Conservation (phyloP, 176 grass and related monocot species). For the Hordeum marinum region DNA sequence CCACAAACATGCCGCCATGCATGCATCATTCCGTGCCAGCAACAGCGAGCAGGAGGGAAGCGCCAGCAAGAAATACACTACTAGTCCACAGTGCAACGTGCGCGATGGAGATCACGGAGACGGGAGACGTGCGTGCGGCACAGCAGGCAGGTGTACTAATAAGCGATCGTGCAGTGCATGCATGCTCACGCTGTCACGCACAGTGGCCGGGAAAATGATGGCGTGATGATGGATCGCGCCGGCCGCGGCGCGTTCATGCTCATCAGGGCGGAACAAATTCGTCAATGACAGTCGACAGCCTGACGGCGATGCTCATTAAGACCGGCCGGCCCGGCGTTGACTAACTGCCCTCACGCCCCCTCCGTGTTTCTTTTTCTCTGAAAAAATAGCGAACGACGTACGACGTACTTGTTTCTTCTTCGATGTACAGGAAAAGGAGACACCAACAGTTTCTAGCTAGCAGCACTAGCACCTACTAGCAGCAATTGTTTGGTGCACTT, state of each 20-base stretch:
- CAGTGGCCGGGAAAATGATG: not conserved
- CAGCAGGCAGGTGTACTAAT: too few relatives aligned
- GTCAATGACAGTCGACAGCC: slow-evolving; percentile 30
- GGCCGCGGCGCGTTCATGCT: not conserved
- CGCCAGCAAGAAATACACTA: too few relatives aligned
- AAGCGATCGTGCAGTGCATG: not conserved
- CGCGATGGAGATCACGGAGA: not conserved
- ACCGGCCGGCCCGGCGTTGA: not conserved
- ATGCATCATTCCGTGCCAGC: too few relatives aligned
- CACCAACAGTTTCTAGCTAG: not conserved
- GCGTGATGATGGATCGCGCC: not conserved
- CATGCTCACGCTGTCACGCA: not conserved
- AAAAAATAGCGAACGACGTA: too few relatives aligned
- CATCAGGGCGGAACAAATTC: slow-evolving; percentile 17
- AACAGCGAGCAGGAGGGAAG: too few relatives aligned
- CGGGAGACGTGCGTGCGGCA: too few relatives aligned
- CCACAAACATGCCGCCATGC: too few relatives aligned
- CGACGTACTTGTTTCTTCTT: not conserved
- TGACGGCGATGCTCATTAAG: slow-evolving; percentile 7
- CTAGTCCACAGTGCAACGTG: not conserved
- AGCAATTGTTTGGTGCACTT: not conserved
- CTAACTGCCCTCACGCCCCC: not conserved
- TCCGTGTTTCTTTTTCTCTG: too few relatives aligned
- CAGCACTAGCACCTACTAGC: not conserved
- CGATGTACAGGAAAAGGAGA: not conserved